Evolutionary conservation across 495 filamentous ascomycete species (phyloP), one percentile per base, ranked within the genome.

Genomic region (Annulohypoxylon moriforme): DNA sequence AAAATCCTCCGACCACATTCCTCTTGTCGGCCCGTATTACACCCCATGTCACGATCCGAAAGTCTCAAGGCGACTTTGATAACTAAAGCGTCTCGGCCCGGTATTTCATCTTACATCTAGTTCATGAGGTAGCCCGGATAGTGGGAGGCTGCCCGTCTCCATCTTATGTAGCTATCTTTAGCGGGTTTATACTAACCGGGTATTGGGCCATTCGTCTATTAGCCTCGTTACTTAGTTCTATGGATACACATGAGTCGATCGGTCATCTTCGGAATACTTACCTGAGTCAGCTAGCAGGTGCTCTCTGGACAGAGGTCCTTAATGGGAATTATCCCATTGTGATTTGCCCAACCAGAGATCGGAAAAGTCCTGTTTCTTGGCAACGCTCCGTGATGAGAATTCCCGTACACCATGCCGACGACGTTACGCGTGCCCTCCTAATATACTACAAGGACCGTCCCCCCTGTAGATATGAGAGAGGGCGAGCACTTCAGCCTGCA

Each of bases 1-100:
- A 16, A 44, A 42, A 47, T 14, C 33, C 25, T 42, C 50, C 68
- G 68, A 13, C 50, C 36, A 20, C 27, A 40, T 36, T 18, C 50
- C 20, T 24, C 16, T 59, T 18, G 56, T 72, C 69, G 69, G 69
- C 63, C 69, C 69, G 69, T 44, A 60, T 29, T 49, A 63, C 57
- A 34, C 16, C 53, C 62, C 57, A 57, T 67, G 62, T 58, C 49
- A 52, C n/a, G 7, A 44, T 31, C 50, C 56, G 47, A 29, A 14
- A 38, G 16, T 36, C 33, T n/a, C 16, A 64, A 42, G 31, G 38
- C 13, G 7, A 25, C n/a, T 5, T 56, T n/a, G 18, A 61, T 3
- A 47, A 40, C 6, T 36, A 7, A 62, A 42, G 20, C 14, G 11
- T 58, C 64, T 68, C 69, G 64, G 69, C 29, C 69, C 69, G 69